Evolutionary conservation across 805 yeast species (phyloP).

Genomic region (Candida berthetii): DNA sequence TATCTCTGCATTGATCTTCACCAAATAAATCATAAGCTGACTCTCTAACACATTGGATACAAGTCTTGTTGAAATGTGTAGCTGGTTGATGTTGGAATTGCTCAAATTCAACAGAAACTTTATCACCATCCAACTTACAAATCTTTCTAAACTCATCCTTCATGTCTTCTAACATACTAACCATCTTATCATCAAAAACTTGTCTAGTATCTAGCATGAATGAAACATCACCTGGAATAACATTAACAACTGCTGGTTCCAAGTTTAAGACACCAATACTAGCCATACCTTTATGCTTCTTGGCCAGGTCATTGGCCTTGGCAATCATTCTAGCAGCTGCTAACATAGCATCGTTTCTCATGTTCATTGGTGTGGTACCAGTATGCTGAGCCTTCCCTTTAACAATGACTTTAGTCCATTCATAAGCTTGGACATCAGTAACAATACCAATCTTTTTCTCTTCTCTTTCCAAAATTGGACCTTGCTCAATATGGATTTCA

Average conservation of each 20-base stretch:
- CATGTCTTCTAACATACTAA: constrained; percentile 30
- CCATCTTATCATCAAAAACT: constrained; percentile 35
- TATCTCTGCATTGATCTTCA: constrained; percentile 32
- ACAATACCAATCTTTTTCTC: constrained; percentile 58
- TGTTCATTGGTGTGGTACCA: constrained; percentile 63
- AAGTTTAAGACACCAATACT: constrained; percentile 54
- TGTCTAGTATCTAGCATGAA: constrained; percentile 62
- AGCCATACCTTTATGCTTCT: constrained; percentile 43
- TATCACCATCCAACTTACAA: constrained; percentile 23
- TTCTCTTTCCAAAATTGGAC: constrained; percentile 58
- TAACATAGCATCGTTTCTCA: constrained; percentile 56
- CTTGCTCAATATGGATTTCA: constrained; percentile 74
- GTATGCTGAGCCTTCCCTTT: constrained; percentile 66
- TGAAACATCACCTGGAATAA: constrained; percentile 54
- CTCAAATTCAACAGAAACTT: constrained; percentile 33
- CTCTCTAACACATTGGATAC: constrained; percentile 44
- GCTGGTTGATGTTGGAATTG: constrained; percentile 47
- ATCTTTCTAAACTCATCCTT: constrained; percentile 30
- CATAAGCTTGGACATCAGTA: constrained; percentile 58
- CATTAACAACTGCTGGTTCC: constrained; percentile 59
- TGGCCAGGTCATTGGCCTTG: constrained; percentile 50
- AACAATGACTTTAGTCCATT: constrained; percentile 54
- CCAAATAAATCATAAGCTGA: constrained; percentile 48
- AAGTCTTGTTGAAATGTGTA: constrained; percentile 45
- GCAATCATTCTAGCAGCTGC: constrained; percentile 53